These are phyloP conservation scores for Cyclotella choctawhatcheeana DNA, from an alignment of 108 stramenopile species.

Conservation along the genomic window DNA sequence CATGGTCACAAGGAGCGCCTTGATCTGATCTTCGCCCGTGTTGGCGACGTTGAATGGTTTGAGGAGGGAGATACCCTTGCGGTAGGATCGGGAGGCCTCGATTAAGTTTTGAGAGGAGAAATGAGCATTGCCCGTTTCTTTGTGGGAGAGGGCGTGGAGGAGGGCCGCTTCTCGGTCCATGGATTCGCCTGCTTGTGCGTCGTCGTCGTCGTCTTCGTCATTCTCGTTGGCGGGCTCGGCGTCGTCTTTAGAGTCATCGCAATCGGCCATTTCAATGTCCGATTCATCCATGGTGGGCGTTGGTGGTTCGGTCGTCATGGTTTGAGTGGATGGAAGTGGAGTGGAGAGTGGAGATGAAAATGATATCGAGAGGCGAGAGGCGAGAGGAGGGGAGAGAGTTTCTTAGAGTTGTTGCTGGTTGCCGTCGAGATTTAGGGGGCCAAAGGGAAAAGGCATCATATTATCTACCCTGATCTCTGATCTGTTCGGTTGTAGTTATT, in stretches of 20 bases:
- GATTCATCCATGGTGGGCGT: background rate
- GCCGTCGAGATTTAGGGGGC: too few relatives aligned
- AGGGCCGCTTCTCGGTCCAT: constrained; percentile 57
- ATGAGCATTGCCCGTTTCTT: constrained; percentile 80
- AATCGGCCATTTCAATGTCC: background rate
- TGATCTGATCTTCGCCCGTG: constrained; percentile 79
- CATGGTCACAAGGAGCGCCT: constrained; percentile 62
- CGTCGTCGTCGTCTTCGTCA: background rate
- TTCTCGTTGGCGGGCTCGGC: background rate
- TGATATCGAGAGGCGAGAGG: too few relatives aligned
- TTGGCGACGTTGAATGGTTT: constrained; percentile 71
- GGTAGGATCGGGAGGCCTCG: constrained; percentile 75
- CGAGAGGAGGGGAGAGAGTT: too few relatives aligned
- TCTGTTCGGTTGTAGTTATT: too few relatives aligned
- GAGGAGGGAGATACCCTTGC: constrained; percentile 66
- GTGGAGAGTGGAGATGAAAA: too few relatives aligned
- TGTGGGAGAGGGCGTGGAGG: constrained; percentile 61
- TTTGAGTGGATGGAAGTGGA: too few relatives aligned
- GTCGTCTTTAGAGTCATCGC: background rate
- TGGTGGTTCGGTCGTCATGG: background rate
- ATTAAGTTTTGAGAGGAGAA: constrained; percentile 69
- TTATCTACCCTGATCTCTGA: too few relatives aligned
- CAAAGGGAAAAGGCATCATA: too few relatives aligned
- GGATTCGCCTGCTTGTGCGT: background rate
- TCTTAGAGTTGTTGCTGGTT: too few relatives aligned